These are phyloP conservation scores for Debaryomyces robertsiae DNA, from an alignment of 1,139 yeast genomes.

Conservation along the genomic window DNA sequence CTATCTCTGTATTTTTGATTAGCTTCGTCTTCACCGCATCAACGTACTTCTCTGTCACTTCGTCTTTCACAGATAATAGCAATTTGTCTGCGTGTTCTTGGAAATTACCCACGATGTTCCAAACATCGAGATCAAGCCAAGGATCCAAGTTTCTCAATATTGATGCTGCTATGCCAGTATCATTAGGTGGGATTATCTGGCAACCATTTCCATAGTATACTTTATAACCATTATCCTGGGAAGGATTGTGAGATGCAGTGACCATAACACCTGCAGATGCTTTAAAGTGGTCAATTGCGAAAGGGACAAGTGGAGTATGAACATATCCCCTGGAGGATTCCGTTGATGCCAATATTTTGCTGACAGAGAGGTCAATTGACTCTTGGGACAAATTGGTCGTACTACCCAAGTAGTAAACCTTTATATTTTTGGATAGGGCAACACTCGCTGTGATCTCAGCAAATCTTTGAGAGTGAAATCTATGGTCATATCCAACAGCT, in stretches of 20 bases:
- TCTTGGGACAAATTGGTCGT: conserved; percentile 32
- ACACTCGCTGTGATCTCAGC: conserved; percentile 80
- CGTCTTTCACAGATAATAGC: conserved; percentile 31
- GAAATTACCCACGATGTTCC: conserved; percentile 50
- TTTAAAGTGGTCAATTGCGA: conserved; percentile 61
- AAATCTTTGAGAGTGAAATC: conserved; percentile 76
- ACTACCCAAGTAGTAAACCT: conserved; percentile 64
- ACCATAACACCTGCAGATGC: conserved; percentile 92
- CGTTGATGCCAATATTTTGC: conserved; percentile 6
- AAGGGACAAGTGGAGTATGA: conserved; percentile 94
- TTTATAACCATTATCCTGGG: conserved; percentile 90
- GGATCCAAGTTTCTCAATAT: conserved; percentile 67
- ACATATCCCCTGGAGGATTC: conserved; percentile 38
- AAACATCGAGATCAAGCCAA: conserved; percentile 45
- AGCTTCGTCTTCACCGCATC: conserved; percentile 32
- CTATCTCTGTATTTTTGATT: conserved; percentile 21
- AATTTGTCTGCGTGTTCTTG: conserved; percentile 22
- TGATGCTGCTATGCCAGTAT: conserved; percentile 63
- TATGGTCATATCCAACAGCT: conserved; percentile 91
- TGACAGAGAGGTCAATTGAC: conserved; percentile 20
- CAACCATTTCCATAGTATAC: conserved; percentile 94
- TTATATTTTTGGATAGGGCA: conserved; percentile 67
- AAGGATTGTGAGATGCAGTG: conserved; percentile 96
- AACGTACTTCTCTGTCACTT: conserved; percentile 40
- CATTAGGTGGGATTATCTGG: conserved; percentile 94